phyloP scores from a whole-genome alignment of 2,329 filamentous ascomycete species.

The Colletotrichum sp. region DNA sequence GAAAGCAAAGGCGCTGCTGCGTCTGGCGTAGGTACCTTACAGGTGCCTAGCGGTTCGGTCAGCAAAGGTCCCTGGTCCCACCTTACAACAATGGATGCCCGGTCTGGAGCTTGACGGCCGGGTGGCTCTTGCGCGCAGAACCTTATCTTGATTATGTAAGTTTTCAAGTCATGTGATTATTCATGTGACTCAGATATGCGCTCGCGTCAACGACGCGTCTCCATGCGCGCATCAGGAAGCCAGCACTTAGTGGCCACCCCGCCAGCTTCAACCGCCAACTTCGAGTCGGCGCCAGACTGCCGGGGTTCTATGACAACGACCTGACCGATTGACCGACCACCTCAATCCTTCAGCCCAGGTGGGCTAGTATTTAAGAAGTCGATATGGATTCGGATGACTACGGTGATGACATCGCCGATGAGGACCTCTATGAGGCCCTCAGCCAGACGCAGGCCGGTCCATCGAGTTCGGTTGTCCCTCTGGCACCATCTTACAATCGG shows the following conservation, averaged over 20 bases:
- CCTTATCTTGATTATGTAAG: background rate
- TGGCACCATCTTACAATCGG: background rate
- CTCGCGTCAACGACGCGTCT: constrained; percentile 22
- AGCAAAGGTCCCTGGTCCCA: background rate
- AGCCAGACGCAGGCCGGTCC: constrained; percentile 45
- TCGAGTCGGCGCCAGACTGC: background rate
- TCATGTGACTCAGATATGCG: constrained; percentile 21
- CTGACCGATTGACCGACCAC: background rate
- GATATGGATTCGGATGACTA: constrained; percentile 66
- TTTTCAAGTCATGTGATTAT: background rate
- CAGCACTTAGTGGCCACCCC: background rate
- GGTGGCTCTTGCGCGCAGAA: background rate
- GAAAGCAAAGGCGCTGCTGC: background rate
- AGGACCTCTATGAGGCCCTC: constrained; percentile 67
- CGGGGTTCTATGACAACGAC: background rate
- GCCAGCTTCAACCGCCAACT: background rate
- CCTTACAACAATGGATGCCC: background rate
- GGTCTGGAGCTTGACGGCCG: background rate
- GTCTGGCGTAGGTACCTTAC: background rate
- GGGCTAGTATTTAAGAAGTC: background rate
- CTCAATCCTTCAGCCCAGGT: background rate
- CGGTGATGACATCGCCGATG: constrained; percentile 69
- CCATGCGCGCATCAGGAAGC: background rate
- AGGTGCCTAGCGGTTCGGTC: background rate
- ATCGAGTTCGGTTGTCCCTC: background rate